Evolutionary conservation across 306 rosid genomes (phyloP).

Genomic region (Casuarina glauca): DNA sequence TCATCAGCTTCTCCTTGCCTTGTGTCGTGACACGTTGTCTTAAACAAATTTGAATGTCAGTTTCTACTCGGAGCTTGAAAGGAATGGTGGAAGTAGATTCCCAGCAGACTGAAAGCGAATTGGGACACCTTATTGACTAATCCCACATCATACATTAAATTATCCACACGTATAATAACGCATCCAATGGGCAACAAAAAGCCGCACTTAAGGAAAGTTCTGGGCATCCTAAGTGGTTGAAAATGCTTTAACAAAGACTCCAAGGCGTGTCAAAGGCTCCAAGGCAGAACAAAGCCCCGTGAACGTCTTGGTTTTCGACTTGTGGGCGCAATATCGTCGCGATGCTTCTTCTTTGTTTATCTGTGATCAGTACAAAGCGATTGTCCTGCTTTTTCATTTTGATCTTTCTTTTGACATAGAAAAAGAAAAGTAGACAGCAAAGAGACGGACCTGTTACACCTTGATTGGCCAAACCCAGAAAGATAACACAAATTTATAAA

Average conservation of each 20-base stretch:
- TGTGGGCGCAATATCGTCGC: not conserved
- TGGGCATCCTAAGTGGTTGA: conserved; percentile 35
- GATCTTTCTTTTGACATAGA: not conserved
- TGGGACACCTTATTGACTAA: not conserved
- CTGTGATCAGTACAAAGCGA: conserved; percentile 31
- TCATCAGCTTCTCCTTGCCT: not conserved
- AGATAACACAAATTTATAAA: conserved; percentile 19
- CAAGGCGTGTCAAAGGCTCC: not conserved
- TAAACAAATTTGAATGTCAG: not conserved
- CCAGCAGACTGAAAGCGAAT: not conserved
- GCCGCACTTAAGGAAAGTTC: not conserved
- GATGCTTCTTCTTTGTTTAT: conserved; percentile 5
- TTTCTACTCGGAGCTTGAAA: not conserved
- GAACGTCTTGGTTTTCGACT: conserved; percentile 16
- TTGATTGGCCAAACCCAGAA: conserved; percentile 9
- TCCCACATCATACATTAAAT: not conserved
- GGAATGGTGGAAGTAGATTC: not conserved
- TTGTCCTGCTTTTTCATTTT: not conserved
- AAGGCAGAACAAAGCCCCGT: conserved; percentile 12
- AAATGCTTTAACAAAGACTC: not conserved
- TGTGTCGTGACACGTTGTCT: conserved; percentile 13
- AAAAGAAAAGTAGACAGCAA: not conserved
- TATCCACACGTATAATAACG: not conserved
- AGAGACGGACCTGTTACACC: not conserved
- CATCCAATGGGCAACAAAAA: not conserved